Base-by-base conservation (phyloP, 106 monocot species). In the Amphibolis antarctica region DNA sequence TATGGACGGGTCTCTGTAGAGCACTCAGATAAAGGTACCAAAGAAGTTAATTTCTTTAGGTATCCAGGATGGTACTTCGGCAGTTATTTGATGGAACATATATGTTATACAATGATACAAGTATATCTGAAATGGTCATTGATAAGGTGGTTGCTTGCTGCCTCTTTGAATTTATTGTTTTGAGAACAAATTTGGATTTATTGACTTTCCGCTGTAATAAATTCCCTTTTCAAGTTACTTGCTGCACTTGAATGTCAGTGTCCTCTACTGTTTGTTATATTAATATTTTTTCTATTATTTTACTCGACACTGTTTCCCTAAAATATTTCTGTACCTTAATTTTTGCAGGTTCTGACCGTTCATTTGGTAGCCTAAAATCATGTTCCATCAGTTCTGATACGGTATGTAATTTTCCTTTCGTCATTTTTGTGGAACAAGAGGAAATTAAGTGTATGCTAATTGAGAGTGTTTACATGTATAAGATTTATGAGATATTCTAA, bases 321-420 rank as follows among this genome's bases (percentile, higher is more conserved):
- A 36, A n/a, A 31, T 55, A 18, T 22, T 12, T 36, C 36, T 21
- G 36, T 29, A 42, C 28, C 11, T 60, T 21, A 60, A 56, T 56
- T 12, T 56, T 25, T 56, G 56, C 57, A 59, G 69, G 63, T 66
- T 71, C 70, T 60, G 66, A 55, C 26, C 68, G 58, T 65, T 76
- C 59, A 55, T 36, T 53, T 12, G 48, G 26, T 59, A 60, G 29
- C 25, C 14, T 42, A 48, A 58, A 19, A 9, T 21, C 30, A 43
- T 42, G 42, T 42, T 31, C 60, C 2, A 19, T 9, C 10, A 42
- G 42, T 20, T 43, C 42, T n/a, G 28, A 43, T 60, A 43, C 7
- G 3, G 60, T 60, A 60, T 60, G 60, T 42, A 31, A n/a, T 20
- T 18, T 60, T 31, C 42, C 10, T 55, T 26, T 6, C 25, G 46